Percentiles rank a stretch among this genome's conserved stretches.
Conservation (phyloP, 1,284 basidiomycete species). For the Stygiomarasmius scandens region DNA sequence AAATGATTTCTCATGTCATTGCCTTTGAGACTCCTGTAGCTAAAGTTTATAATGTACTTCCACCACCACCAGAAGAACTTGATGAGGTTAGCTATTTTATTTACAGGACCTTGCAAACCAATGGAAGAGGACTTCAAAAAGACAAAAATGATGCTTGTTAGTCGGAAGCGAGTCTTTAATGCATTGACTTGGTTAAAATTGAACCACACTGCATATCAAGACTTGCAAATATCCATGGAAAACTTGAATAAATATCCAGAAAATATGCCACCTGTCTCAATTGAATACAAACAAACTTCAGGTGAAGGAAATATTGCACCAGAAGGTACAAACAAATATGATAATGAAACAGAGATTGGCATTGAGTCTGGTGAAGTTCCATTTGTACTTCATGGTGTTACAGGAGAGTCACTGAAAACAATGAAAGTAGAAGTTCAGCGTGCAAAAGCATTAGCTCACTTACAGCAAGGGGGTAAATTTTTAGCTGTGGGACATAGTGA, state of each 20-base stretch:
- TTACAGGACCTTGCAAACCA: constrained; percentile 32
- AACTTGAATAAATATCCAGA: constrained; percentile 36
- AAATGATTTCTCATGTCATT: too few species aligned
- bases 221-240: constrained; percentile 35
- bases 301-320: constrained; percentile 16
- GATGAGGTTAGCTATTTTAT: constrained; percentile 38
- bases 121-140: too few species aligned
- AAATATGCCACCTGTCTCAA: too few species aligned
- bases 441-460: constrained; percentile 26
- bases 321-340: constrained; percentile 13
- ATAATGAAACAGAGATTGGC: constrained; percentile 1
- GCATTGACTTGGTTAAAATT: constrained; percentile 40
- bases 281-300: constrained; percentile 25
- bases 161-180: constrained; percentile 25
- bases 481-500: constrained; percentile 28
- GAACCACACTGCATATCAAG: constrained; percentile 39
- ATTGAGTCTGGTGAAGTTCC: too few species aligned
- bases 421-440: too few species aligned
- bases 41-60: constrained; percentile 34
- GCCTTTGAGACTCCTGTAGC: constrained; percentile 33
- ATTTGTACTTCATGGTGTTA: too few species aligned
- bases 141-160: too few species aligned
- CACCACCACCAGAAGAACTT: constrained; percentile 34
- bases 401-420: too few species aligned
- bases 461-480: constrained; percentile 18